Base-by-base conservation (phyloP, 768 basidiomycete species). In the Lactarius sp. region DNA sequence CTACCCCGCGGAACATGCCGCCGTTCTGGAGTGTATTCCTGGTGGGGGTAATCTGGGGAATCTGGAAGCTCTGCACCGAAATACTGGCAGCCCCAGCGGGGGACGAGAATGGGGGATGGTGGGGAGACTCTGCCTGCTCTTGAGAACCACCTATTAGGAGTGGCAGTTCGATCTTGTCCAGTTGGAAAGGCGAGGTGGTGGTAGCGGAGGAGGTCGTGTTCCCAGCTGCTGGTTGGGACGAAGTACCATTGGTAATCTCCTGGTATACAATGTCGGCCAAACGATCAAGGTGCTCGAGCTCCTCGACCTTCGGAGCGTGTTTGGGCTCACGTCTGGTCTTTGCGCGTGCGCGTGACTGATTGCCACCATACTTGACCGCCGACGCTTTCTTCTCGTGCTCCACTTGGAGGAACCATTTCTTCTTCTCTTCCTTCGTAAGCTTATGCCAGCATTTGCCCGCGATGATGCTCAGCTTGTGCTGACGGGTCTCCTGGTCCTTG, bases 361-460 rank as follows among this genome's bases (percentile, higher is more conserved):
- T 71, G 52, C 64, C 64, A 10, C 73, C 74, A 51, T 73, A 74
- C 56, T 63, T 73, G 27, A 60, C 59, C 56, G 63, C 64, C 56
- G 79, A 75, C 27, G 70, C 71, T 16, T 64, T 68, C 41, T 71
- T 69, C 22, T 69, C 65, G 18, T 59, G 59, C 20, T 69, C 70
- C 3, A 78, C 75, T 66, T 72, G 70, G 34, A 47, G 60, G 62
- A 71, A 66, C 78, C 80, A 80, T n/a, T 71, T 55, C 42, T 65
- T 67, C 69, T 74, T 76, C 44, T 77, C 76, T 39, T 68, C 71
- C 0, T 69, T 62, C 6, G 70, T 66, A 47, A 84, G 74, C 68
- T 74, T 74, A 34, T 77, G 77, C 84, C 84, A 86, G 69, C 80
- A 77, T 70, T 78, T 75, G 6, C 79, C 84, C 9, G 80, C 82